A percentile compares a stretch with the other conserved stretches of the same genome.
Conservation (phyloP, 768 basidiomycete genomes). For the Antrodiella citrinella region DNA sequence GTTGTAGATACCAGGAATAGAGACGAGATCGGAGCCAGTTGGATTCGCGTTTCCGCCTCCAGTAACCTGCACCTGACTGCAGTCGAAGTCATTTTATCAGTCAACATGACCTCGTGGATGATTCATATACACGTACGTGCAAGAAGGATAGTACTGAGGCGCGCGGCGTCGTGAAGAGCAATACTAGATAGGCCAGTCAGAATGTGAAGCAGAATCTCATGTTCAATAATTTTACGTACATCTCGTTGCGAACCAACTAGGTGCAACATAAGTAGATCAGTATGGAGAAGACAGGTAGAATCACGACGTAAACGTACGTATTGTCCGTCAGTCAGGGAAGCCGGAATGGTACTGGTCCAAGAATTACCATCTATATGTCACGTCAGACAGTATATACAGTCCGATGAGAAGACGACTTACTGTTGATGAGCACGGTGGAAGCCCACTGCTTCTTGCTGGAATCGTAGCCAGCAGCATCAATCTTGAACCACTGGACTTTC, state of each 20-base stretch:
- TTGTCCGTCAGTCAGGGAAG: constrained; percentile 34
- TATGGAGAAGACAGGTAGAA: neutral
- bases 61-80: constrained; percentile 21
- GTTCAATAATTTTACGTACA: constrained; percentile 22
- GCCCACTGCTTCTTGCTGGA: constrained; percentile 30
- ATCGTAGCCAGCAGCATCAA: constrained; percentile 39
- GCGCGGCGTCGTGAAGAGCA: constrained; percentile 33
- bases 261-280: constrained; percentile 1
- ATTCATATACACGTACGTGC: constrained; percentile 38
- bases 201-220: neutral
- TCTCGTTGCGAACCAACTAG: constrained; percentile 41
- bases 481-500: constrained; percentile 39
- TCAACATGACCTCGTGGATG: neutral
- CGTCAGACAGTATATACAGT: constrained; percentile 3
- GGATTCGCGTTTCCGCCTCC: constrained; percentile 19
- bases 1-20: constrained; percentile 21
- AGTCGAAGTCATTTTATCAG: neutral
- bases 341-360: constrained; percentile 38
- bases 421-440: constrained; percentile 32
- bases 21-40: constrained; percentile 14
- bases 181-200: constrained; percentile 21
- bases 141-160: constrained; percentile 42
- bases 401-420: constrained; percentile 24
- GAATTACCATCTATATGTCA: constrained; percentile 23
- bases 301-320: constrained; percentile 31